A percentile compares a stretch with the other conserved stretches of the same genome.
phyloP scores from a whole-genome alignment of 2,329 filamentous ascomycete genomes.

The Daldinia sp. region DNA sequence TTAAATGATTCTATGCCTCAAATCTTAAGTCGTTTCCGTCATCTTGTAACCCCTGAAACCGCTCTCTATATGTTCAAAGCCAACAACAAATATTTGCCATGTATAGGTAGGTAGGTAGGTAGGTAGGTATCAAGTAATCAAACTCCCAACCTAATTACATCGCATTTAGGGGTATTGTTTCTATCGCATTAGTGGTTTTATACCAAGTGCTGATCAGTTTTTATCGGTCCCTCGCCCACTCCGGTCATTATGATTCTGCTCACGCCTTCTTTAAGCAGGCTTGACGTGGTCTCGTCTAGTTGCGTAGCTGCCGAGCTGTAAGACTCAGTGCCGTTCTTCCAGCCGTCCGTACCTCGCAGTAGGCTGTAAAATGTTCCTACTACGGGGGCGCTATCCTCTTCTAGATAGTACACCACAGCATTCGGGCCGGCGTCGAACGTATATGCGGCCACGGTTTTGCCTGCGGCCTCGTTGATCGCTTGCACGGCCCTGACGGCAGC shows the following conservation, averaged over 20 bases:
- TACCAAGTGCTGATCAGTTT: slow-evolving; percentile 79
- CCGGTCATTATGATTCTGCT: slow-evolving; percentile 89
- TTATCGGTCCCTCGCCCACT: slow-evolving; percentile 88
- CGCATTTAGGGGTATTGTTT: background rate
- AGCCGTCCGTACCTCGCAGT: slow-evolving; percentile 72
- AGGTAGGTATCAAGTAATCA: background rate
- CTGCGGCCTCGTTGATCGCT: slow-evolving; percentile 82
- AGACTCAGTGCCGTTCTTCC: slow-evolving; percentile 67
- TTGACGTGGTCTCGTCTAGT: slow-evolving; percentile 71
- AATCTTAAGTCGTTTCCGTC: slow-evolving; percentile 2
- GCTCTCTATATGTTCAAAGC: slow-evolving; percentile 13
- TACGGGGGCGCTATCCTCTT: slow-evolving; percentile 76
- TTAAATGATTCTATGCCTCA: slow-evolving; percentile 8
- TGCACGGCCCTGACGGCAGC: slow-evolving; percentile 91
- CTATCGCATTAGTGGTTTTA: slow-evolving; percentile 50
- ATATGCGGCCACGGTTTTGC: slow-evolving; percentile 86
- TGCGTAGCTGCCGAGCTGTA: slow-evolving; percentile 60
- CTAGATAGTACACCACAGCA: slow-evolving; percentile 93
- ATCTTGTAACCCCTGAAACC: slow-evolving; percentile 1
- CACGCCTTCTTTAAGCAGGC: slow-evolving; percentile 77
- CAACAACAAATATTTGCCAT: slow-evolving; percentile 13
- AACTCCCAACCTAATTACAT: background rate
- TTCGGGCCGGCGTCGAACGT: slow-evolving; percentile 98
- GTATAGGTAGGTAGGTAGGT: too few relatives aligned
- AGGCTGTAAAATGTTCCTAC: slow-evolving; percentile 80